Evolutionary conservation across 768 basidiomycete species (phyloP).

Genomic region (Hirschioporus abietinus): DNA sequence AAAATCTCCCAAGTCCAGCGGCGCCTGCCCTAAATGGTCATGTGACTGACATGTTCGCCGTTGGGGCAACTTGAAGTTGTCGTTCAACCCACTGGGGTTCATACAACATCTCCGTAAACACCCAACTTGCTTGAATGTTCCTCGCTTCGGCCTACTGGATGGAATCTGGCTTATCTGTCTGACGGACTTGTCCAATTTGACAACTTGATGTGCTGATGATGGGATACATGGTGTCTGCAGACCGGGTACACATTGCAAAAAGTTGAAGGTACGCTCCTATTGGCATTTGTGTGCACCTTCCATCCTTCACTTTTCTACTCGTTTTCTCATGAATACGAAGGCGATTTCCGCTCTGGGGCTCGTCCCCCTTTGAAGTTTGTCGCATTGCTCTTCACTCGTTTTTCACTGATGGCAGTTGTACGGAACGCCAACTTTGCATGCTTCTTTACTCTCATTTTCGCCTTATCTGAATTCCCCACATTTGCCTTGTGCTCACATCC

Average conservation of each 20-base stretch:
- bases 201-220: not conserved
- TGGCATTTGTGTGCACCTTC: not conserved
- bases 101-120: too few species aligned
- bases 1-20: too few species aligned
- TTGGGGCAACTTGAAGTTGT: too few species aligned
- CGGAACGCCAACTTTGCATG: not conserved
- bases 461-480: not conserved
- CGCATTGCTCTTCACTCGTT: not conserved
- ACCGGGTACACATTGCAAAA: conserved; percentile 80
- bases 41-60: too few species aligned
- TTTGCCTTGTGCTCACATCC: not conserved
- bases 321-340: not conserved
- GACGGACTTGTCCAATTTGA: not conserved
- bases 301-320: conserved; percentile 1
- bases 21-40: too few species aligned
- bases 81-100: too few species aligned
- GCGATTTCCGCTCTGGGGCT: not conserved
- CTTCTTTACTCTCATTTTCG: not conserved
- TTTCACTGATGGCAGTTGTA: not conserved
- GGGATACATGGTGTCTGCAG: conserved; percentile 27
- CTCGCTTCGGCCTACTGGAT: not conserved
- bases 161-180: not conserved
- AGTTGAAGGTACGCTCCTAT: conserved; percentile 62
- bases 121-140: not conserved
- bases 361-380: not conserved